Evolutionary conservation across 495 filamentous ascomycete genomes (phyloP), one percentile per base, ranked within the genome.

Genomic region (Lophiostoma macrostomum): DNA sequence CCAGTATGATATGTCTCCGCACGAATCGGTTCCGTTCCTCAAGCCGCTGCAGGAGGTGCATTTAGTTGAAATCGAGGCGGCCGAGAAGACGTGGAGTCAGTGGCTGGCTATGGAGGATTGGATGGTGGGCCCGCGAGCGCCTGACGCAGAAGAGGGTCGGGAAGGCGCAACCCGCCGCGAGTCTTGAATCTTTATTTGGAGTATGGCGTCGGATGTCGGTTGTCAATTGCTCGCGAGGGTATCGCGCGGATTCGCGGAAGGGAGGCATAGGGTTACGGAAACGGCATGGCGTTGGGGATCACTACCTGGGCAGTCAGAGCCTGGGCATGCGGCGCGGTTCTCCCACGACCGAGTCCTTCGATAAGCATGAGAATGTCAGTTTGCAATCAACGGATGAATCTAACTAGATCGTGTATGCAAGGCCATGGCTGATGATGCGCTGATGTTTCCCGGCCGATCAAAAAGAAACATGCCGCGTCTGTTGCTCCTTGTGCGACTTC

Each of bases 101-200:
- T 94, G 88, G 87, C 71, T 95, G 27, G 88, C 88, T 7, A 94
- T 95, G 88, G 87, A 95, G 68, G 89, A 95, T 65, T 95, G 90
- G 89, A 93, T 95, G 88, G 74, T 95, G 37, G 90, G 88, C 12
- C 75, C 79, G 3, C 71, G 80, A 53, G 78, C 78, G 24, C 80
- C 80, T 5, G 70, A 73, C 64, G 60, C 30, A 12, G 56, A 52
- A 12, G 56, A 52, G 32, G 50, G 54, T 32, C 44, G 50, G 39
- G 57, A 44, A 13, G 34, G 41, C n/a, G 27, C 42, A 32, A 42
- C 35, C 14, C 40, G 41, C 32, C 39, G 46, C 41, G 51, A 56
- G 58, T 24, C 51, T 14, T 61, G 58, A 61, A 46, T 51, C 43
- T 47, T 38, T 18, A 29, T 32, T 40, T 50, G 56, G 56, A 60